Base-by-base conservation (phyloP, 345 rosid species). In the Pistacia atlantica region DNA sequence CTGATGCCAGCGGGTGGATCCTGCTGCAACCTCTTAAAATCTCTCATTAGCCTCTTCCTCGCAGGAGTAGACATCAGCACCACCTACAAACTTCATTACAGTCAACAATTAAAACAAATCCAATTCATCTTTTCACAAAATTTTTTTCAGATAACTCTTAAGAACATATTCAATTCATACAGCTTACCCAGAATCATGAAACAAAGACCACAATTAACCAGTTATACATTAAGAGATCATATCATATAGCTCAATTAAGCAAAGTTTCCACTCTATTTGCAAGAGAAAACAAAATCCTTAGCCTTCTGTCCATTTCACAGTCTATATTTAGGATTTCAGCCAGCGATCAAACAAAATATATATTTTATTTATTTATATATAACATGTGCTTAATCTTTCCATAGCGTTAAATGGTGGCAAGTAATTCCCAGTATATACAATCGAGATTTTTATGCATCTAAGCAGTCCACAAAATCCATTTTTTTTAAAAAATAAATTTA, bases 41-140 rank as follows among this genome's bases (percentile, higher is more conserved):
- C 90, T 82, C 92, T 87, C 88, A 89, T 85, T 69, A 89, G 82
- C 81, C 92, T 87, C 83, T 89, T 89, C 77, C 86, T 85, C 4
- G 89, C 83, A 28, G 91, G 88, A 61, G 86, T 86, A 28, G 92
- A 73, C 92, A 89, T 88, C 22, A 14, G 8, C 55, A 72, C 72
- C 56, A 64, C 78, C 83, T 60, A 64, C 8, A 7, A 42, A 42
- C 46, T 42, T 18, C 61, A 71, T 28, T 42, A 22, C 22, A 52
- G 2, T 65, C 54, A 52, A 61, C 57, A 28, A 25, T 64, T 31
- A n/a, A 54, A 48, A 69, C 49, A 54, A 75, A 66, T 56, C 72
- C 66, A 57, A 56, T 58, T 66, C 72, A 45, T 0, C 33, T 48
- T 45, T 60, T 14, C 52, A 51, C 7, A 54, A 0, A 11, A 17